phyloP scores from a whole-genome alignment of 495 filamentous ascomycete species.

The Amorphotheca resinae region DNA sequence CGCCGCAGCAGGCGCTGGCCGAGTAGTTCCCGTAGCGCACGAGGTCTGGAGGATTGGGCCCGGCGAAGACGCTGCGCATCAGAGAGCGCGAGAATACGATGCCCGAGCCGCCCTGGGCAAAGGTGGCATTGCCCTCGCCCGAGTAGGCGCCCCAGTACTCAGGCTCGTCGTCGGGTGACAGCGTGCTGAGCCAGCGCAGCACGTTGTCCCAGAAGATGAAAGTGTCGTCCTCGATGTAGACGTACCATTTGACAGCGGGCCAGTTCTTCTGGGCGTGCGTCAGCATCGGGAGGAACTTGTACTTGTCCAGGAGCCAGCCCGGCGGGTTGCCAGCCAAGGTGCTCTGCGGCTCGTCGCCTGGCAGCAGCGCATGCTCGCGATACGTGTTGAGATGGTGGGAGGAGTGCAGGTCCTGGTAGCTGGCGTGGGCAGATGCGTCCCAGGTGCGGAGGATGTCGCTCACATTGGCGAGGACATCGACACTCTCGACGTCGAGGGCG shows the following conservation, averaged over 20 bases:
- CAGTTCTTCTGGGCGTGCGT: constrained; percentile 37
- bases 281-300: constrained; percentile 58
- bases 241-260: constrained; percentile 48
- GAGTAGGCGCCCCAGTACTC: constrained; percentile 44
- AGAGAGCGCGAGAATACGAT: constrained; percentile 50
- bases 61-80: constrained; percentile 29
- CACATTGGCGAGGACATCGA: constrained; percentile 35
- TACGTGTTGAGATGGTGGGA: constrained; percentile 45
- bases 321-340: background rate
- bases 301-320: constrained; percentile 58
- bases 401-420: constrained; percentile 20
- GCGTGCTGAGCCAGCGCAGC: constrained; percentile 38
- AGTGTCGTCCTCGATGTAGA: constrained; percentile 59
- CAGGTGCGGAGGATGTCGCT: constrained; percentile 34
- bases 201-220: constrained; percentile 53
- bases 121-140: constrained; percentile 30
- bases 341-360: background rate
- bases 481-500: background rate
- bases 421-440: constrained; percentile 39
- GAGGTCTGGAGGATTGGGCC: constrained; percentile 1
- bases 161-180: constrained; percentile 36
- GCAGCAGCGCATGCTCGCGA: constrained; percentile 13
- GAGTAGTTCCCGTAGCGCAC: constrained; percentile 40
- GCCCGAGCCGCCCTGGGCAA: constrained; percentile 58
- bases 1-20: constrained; percentile 51